Conservation (phyloP, 2,329 filamentous ascomycete genomes). For the Clonostachys chloroleuca region DNA sequence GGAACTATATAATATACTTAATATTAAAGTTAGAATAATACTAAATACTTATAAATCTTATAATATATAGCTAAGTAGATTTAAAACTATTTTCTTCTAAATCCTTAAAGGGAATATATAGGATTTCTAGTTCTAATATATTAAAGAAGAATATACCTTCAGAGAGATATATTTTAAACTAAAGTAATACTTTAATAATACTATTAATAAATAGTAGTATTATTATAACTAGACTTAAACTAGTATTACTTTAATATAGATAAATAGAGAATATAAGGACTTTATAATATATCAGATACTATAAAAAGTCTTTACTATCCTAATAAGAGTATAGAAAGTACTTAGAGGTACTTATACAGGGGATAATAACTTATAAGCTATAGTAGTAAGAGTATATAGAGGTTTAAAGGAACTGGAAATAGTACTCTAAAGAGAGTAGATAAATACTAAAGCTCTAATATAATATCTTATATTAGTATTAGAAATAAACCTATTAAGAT, state of each 20-base stretch:
- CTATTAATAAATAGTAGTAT: background rate
- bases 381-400: too few species aligned
- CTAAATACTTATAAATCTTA: too few species aligned
- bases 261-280: background rate
- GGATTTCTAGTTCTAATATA: background rate
- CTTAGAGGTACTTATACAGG: too few species aligned
- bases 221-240: too few species aligned
- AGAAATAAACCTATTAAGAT: too few species aligned
- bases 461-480: too few species aligned
- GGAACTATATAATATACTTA: too few species aligned
- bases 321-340: too few species aligned
- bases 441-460: background rate
- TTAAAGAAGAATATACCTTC: background rate
- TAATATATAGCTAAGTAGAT: too few species aligned
- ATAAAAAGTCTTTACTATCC: too few species aligned
- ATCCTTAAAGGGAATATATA: background rate
- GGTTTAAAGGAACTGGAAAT: background rate
- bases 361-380: too few species aligned
- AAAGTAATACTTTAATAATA: background rate
- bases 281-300: background rate
- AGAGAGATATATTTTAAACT: background rate
- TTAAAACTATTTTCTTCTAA: background rate
- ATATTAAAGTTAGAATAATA: too few species aligned
- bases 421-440: background rate
- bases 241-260: background rate